These are phyloP conservation scores for Gremmenia infestans DNA, from an alignment of 2,329 filamentous ascomycete species.

Conservation along the genomic window DNA sequence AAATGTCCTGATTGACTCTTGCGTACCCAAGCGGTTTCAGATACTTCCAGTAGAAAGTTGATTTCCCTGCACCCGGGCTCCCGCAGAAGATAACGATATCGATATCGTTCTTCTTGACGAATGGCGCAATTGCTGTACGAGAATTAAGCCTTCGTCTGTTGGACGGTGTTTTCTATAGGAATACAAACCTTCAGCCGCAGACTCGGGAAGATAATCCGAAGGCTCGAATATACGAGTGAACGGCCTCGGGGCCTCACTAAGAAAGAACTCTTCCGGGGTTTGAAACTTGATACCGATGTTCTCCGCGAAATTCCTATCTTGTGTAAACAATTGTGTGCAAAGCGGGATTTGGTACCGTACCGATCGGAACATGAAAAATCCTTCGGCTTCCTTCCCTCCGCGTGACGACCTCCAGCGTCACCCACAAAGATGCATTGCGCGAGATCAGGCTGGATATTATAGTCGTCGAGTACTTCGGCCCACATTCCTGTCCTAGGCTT, in stretches of 20 bases:
- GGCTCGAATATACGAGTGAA: slow-evolving; percentile 72
- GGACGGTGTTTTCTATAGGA: not conserved
- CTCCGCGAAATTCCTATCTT: slow-evolving; percentile 68
- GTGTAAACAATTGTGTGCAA: slow-evolving; percentile 9
- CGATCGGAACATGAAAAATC: slow-evolving; percentile 62
- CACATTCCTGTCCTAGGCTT: slow-evolving; percentile 92
- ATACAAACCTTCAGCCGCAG: slow-evolving; percentile 21
- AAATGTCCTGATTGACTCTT: slow-evolving; percentile 82
- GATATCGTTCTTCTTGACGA: slow-evolving; percentile 54
- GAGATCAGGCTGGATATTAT: slow-evolving; percentile 51
- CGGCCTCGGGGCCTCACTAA: slow-evolving; percentile 58
- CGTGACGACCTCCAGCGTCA: slow-evolving; percentile 66
- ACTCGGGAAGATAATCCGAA: slow-evolving; percentile 43
- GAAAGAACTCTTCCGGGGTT: slow-evolving; percentile 91
- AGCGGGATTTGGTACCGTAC: slow-evolving; percentile 13
- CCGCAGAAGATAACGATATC: slow-evolving; percentile 86
- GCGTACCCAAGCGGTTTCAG: slow-evolving; percentile 75
- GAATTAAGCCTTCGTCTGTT: slow-evolving; percentile 5
- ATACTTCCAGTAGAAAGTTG: slow-evolving; percentile 78
- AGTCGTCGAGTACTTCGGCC: slow-evolving; percentile 56
- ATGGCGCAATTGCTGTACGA: slow-evolving; percentile 6
- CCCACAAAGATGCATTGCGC: slow-evolving; percentile 78
- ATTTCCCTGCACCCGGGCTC: slow-evolving; percentile 86
- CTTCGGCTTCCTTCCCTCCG: slow-evolving; percentile 42
- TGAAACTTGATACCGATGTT: slow-evolving; percentile 77